Base-by-base conservation (phyloP, 441 rosid species). In the Populus tomentosa region DNA sequence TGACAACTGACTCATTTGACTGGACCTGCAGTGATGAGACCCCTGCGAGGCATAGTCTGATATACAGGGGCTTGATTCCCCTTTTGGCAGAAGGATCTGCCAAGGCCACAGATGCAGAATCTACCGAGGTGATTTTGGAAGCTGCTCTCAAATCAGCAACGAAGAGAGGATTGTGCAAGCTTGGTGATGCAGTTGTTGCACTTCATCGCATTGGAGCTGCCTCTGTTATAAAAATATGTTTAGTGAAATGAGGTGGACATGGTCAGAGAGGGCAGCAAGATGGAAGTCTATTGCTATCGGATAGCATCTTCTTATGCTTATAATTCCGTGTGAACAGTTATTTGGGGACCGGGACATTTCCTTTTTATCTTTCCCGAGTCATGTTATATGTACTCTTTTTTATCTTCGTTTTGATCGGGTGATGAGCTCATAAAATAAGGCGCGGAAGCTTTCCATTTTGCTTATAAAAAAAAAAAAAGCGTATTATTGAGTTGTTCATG, bases 171-270 rank as follows among this genome's bases (percentile, higher is more conserved):
- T 74, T 90, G 74, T 94, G 98, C 83, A 82, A 82, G 75, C 88
- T 67, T 1, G 95, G 97, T 59, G 98, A 94, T 76, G 90, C 98
- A 6, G 84, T 89, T 0, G 98, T 94, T 80, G 98, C 87, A 0
- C 91, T 94, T 75, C 97, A 92, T 80, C 97, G 97, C 4, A 90
- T 94, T 50, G 97, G 98, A 67, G 90, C 87, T 74, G 97, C 98
- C 67, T 94, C 98, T 0, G 95, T 94, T 66, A 91, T 94, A 77
- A 94, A 94, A 91, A 94, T 94, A 84, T 94, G 97, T 87, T 40
- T 90, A 40, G 98, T 92, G 79, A 91, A 92, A 86, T 92, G 80
- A 90, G 61, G 50, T 56, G 21, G 38, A 76, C n/a, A 40, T 65
- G 66, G 74, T 65, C 62, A 61, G 68, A 53, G 33, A 24, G 24